Conservation (phyloP, 129 eudicot genomes). For the Lactuca sativa region DNA sequence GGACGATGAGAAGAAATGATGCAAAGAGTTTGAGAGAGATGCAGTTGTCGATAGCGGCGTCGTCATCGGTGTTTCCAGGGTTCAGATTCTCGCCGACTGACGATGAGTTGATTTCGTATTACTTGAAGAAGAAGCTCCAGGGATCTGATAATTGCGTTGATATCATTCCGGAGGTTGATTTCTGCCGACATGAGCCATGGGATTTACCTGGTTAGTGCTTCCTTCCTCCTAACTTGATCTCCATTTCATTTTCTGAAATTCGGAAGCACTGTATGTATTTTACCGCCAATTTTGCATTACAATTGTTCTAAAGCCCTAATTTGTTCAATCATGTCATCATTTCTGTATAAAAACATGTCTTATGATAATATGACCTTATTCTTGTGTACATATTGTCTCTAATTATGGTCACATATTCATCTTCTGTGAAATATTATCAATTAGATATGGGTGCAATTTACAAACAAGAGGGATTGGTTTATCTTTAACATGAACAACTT, state of each 20-base stretch:
- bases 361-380: too few relatives aligned
- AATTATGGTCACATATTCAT: too few relatives aligned
- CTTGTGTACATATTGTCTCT: background rate
- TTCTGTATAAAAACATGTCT: background rate
- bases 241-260: background rate
- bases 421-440: background rate
- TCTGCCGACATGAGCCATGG: slow-evolving; percentile 88
- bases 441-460: too few relatives aligned
- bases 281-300: background rate
- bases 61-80: slow-evolving; percentile 76
- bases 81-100: slow-evolving; percentile 89
- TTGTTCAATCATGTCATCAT: background rate
- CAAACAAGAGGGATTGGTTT: background rate
- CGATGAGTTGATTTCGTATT: slow-evolving; percentile 65
- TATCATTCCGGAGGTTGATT: slow-evolving; percentile 69
- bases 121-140: slow-evolving; percentile 64
- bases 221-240: background rate
- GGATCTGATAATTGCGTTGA: slow-evolving; percentile 64
- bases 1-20: slow-evolving; percentile 16
- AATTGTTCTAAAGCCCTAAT: background rate
- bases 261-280: background rate
- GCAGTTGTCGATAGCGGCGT: slow-evolving; percentile 58
- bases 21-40: slow-evolving; percentile 39
- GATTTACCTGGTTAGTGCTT: slow-evolving; percentile 72
- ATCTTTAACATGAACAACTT: background rate